Evolutionary conservation across 352 stramenopile species (phyloP).

Genomic region (Phytophthora uliginosa): DNA sequence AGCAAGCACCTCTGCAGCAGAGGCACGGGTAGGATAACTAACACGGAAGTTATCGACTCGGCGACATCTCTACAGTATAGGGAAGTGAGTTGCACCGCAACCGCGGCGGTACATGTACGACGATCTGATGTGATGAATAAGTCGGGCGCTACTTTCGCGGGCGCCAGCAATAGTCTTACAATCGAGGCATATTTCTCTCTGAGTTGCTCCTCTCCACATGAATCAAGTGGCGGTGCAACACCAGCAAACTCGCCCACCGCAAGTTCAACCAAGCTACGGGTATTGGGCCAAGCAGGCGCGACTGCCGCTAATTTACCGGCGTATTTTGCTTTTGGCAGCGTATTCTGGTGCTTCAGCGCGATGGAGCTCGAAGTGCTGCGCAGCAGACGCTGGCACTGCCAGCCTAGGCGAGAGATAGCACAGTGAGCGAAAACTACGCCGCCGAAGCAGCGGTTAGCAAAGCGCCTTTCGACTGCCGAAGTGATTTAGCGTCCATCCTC

Average conservation of each 20-base stretch:
- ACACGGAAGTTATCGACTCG: too few species aligned
- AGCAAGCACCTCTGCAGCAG: too few species aligned
- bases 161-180: slow-evolving; percentile 4
- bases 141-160: slow-evolving; percentile 16
- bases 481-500: slow-evolving; percentile 22
- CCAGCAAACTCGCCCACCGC: slow-evolving; percentile 13
- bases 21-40: too few species aligned
- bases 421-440: not conserved
- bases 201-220: slow-evolving; percentile 20
- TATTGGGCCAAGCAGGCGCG: not conserved
- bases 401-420: not conserved
- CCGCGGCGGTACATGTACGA: too few species aligned
- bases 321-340: not conserved
- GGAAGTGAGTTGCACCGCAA: too few species aligned
- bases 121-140: not conserved
- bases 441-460: not conserved
- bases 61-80: too few species aligned
- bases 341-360: not conserved
- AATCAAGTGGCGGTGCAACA: slow-evolving; percentile 38
- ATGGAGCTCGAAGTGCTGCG: not conserved
- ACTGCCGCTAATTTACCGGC: not conserved
- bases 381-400: not conserved
- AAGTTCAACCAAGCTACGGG: slow-evolving; percentile 20
- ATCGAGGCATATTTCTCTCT: slow-evolving; percentile 12
- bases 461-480: not conserved